Conservation (phyloP, 805 yeast species). For the Candida sakaeoensis region DNA sequence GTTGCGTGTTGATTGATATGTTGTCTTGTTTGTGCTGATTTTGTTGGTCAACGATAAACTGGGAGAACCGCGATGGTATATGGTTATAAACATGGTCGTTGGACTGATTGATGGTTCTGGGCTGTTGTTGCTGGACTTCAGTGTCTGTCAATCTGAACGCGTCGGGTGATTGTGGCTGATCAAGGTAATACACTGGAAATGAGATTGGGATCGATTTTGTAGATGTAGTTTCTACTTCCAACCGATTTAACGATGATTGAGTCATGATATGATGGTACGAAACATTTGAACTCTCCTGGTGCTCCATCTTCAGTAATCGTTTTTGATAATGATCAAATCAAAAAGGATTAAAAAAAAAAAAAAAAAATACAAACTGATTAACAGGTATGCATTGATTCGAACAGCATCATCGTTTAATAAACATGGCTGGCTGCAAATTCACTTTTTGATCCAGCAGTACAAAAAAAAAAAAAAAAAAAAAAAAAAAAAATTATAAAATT, state of each 20-base stretch:
- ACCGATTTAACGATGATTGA: slow-evolving; percentile 8
- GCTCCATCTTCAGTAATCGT: too few relatives aligned
- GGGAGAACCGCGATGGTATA: slow-evolving; percentile 39
- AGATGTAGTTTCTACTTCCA: slow-evolving; percentile 24
- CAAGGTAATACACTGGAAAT: slow-evolving; percentile 23
- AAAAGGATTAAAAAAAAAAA: background rate
- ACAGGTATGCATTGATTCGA: background rate
- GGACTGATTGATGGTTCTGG: background rate
- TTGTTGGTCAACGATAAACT: slow-evolving; percentile 35
- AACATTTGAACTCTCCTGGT: too few relatives aligned
- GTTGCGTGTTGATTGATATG: background rate
- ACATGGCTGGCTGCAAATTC: slow-evolving; percentile 5
- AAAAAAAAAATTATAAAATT: background rate
- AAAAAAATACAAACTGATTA: background rate
- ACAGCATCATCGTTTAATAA: background rate
- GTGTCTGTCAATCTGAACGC: slow-evolving; percentile 21
- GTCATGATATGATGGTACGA: background rate
- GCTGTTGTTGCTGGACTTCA: too few relatives aligned
- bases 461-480: background rate
- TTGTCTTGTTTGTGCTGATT: slow-evolving; percentile 11
- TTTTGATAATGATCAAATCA: too few relatives aligned
- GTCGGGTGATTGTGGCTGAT: slow-evolving; percentile 19
- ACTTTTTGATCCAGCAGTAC: background rate
- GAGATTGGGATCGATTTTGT: slow-evolving; percentile 26
- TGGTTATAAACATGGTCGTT: slow-evolving; percentile 21